Evolutionary conservation across 2,329 filamentous ascomycete genomes (phyloP), one percentile per base, ranked within the genome.

Genomic region (Ceratocystis lukuohia): DNA sequence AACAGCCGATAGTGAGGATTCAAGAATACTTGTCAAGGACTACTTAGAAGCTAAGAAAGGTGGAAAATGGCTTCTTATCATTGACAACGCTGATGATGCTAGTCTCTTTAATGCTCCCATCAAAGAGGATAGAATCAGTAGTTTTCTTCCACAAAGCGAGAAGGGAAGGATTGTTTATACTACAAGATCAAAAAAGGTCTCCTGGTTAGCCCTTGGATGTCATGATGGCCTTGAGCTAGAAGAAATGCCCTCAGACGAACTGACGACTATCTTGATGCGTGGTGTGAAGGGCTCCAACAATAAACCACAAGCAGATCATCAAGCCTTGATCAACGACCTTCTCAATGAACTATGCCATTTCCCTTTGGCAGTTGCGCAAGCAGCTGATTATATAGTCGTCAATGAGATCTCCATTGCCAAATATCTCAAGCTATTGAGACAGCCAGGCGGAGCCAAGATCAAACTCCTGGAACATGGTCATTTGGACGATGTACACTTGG

Each of bases 121-220:
- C 30, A 33, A 33, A 37, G 7, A 61, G 17, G 37, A 25, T 1
- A 10, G 53, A 20, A 61, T 65, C 5, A 15, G 7, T 0, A 65
- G 73, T 2, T 72, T 72, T 68, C 69, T 78, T 4, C 76, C 75
- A 0, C 61, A 53, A 0, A 70, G 62, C 15, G 10, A 61, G 2
- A 64, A 68, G 1, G 65, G 67, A 25, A 53, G 15, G 10, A 63
- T 65, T 22, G 45, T 68, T 2, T 33, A 65, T 28, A 68, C 30
- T 15, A 69, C 61, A 5, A 63, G 64, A 28, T 61, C 50, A 30
- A 10, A 56, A 7, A 1, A 66, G 33, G 59, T 53, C 10, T n/a
- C n/a, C 3, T 5, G 10, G 8, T 25, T 53, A 10, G n/a, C 48
- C n/a, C 2, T 33, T 33, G 30, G 7, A 33, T 0, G 6, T 33